Evolutionary conservation across 2,329 filamentous ascomycete species (phyloP), one percentile per base, ranked within the genome.

Genomic region (Mollisiaceae sp.): DNA sequence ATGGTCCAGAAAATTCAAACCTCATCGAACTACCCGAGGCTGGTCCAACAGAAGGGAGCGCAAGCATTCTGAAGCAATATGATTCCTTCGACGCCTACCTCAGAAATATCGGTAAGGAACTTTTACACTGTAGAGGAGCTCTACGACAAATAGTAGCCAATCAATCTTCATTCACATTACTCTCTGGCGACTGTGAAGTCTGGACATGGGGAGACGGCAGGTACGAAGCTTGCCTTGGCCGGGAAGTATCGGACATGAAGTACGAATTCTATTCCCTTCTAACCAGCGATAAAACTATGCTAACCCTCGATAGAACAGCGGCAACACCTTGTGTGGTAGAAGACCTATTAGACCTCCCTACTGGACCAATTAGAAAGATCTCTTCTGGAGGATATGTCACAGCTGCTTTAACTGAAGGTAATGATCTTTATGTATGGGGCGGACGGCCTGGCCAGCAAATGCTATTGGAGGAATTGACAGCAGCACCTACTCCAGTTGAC

Each of bases 371-470:
- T 58, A 77, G 72, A 36, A 86, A 84, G 70, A 77, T 91, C 32
- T 80, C 76, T 9, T 73, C 75, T 8, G 83, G 83, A 2, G 87
- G 88, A 0, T 89, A 88, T 72, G 76, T 83, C 2, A 77, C 84
- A 1, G 86, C 84, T 2, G 87, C 87, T 0, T 70, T 91, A 52
- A 89, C 86, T 0, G 77, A 80, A 12, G 85, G 83, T 2, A 79
- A 83, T 38, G 84, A 86, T 64, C 74, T 89, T 1, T 91, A 91
- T 71, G 73, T 85, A 27, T 91, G 88, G 88, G 88, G 89, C 36
- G 75, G 76, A n/a, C 62, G 70, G 4, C 63, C 70, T 41, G 66
- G 68, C 1, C 61, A 71, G 11, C 45, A 65, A 20, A 65, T 66
- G 22, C 41, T 73, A 8, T 52, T 73, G 2, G 64, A 69, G 20